phyloP scores from a whole-genome alignment of 768 basidiomycete genomes.

The Hypholoma sublateritium region DNA sequence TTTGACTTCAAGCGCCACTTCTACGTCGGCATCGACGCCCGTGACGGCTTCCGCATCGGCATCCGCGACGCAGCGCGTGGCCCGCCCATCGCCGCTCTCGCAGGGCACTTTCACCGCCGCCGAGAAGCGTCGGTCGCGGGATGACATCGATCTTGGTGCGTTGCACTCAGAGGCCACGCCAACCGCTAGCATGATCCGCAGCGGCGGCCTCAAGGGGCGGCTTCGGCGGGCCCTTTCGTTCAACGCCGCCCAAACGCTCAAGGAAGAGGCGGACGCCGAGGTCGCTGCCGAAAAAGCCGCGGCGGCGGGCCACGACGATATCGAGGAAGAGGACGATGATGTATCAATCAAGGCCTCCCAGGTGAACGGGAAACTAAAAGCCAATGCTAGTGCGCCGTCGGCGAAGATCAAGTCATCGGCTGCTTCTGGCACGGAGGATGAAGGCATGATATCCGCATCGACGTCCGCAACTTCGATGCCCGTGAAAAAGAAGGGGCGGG shows the following conservation, averaged over 20 bases:
- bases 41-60: constrained; percentile 25
- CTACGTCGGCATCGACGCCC: constrained; percentile 36
- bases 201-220: constrained; percentile 74
- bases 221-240: constrained; percentile 73
- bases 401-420: constrained; percentile 22
- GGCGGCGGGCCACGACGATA: neutral
- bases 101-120: constrained; percentile 62
- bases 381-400: constrained; percentile 29
- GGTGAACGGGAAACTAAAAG: constrained; percentile 31
- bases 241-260: constrained; percentile 47
- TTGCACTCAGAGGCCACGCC: constrained; percentile 45
- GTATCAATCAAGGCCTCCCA: constrained; percentile 49
- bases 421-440: constrained; percentile 38
- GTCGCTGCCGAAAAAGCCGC: constrained; percentile 31
- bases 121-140: constrained; percentile 76
- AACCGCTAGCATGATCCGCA: constrained; percentile 42
- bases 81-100: constrained; percentile 67
- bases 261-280: constrained; percentile 31
- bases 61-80: constrained; percentile 38
- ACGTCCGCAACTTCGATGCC: constrained; percentile 50
- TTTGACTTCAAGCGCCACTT: constrained; percentile 32
- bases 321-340: constrained; percentile 45
- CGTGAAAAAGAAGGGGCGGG: constrained; percentile 69
- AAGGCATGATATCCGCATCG: constrained; percentile 40
- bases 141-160: constrained; percentile 68